These are phyloP conservation scores for Trametes versicolor DNA, from an alignment of 1,284 basidiomycete genomes.

Conservation along the genomic window DNA sequence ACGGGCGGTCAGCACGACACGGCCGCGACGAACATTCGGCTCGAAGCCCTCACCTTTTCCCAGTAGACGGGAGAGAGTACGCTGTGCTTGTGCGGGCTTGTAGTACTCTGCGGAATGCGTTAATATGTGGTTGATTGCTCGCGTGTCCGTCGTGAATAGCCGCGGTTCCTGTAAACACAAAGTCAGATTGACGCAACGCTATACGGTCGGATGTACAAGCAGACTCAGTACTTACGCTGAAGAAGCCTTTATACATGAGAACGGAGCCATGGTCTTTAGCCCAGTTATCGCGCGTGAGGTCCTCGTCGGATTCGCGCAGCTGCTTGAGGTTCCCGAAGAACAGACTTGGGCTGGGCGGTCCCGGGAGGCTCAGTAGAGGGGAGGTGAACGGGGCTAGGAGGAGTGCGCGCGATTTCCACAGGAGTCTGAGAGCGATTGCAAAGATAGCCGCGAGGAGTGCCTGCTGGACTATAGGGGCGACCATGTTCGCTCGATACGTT, in stretches of 20 bases:
- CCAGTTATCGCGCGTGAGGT: constrained; percentile 66
- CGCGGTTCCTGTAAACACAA: no score
- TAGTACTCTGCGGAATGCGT: constrained; percentile 47
- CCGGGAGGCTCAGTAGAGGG: constrained; percentile 49
- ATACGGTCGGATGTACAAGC: not conserved
- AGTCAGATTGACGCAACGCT: no score
- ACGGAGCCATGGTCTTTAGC: constrained; percentile 61
- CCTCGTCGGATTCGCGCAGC: constrained; percentile 54
- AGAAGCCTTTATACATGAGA: constrained; percentile 55
- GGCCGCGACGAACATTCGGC: no score
- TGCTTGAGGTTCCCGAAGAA: constrained; percentile 61
- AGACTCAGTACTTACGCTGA: constrained; percentile 56
- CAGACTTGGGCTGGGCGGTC: constrained; percentile 58
- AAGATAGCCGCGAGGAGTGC: not conserved
- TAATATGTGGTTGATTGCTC: constrained; percentile 50
- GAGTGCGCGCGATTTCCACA: not conserved
- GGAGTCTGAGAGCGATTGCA: not conserved
- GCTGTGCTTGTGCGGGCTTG: constrained; percentile 43
- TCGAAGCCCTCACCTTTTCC: constrained; percentile 43
- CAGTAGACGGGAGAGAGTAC: constrained; percentile 39
- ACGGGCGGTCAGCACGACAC: no score
- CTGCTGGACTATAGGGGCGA: no score
- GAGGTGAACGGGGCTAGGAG: not conserved
- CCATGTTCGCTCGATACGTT: no score
- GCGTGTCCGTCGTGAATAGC: constrained; percentile 49